Conservation (phyloP, 83 land plant species). For the Thuja plicata region DNA sequence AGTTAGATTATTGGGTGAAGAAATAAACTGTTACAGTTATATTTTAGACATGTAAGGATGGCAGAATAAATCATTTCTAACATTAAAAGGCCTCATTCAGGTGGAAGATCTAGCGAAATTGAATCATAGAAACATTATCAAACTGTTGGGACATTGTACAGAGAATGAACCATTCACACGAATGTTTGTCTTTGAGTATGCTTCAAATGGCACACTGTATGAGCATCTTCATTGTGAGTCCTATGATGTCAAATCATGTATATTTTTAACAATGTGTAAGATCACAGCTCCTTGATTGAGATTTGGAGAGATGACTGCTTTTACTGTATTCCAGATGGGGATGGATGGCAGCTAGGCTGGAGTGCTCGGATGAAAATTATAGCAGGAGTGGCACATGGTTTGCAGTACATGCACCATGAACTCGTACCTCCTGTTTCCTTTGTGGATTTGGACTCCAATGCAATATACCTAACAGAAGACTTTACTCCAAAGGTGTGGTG, state of each 20-base stretch:
- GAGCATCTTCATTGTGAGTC: slow-evolving; percentile 92
- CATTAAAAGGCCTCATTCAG: slow-evolving; percentile 30
- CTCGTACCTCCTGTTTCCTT: slow-evolving; percentile 79
- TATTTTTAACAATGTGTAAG: not conserved
- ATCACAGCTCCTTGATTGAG: not conserved
- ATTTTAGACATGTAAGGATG: not conserved
- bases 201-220: slow-evolving; percentile 88
- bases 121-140: slow-evolving; percentile 81
- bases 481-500: slow-evolving; percentile 83
- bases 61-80: not conserved
- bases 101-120: slow-evolving; percentile 84
- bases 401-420: slow-evolving; percentile 87
- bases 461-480: slow-evolving; percentile 87
- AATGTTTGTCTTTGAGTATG: slow-evolving; percentile 93
- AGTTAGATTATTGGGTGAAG: not conserved
- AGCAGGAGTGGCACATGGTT: slow-evolving; percentile 80
- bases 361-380: slow-evolving; percentile 82
- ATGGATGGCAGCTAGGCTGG: slow-evolving; percentile 86
- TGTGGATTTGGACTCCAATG: slow-evolving; percentile 69
- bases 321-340: slow-evolving; percentile 53
- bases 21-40: not conserved
- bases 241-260: not conserved
- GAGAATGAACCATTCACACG: slow-evolving; percentile 78
- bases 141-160: slow-evolving; percentile 76
- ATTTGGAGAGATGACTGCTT: not conserved